Percentiles rank a stretch among this genome's conserved stretches.
These are phyloP conservation scores for Dittrichia graveolens DNA, from an alignment of 129 eudicot genomes.

Conservation along the genomic window DNA sequence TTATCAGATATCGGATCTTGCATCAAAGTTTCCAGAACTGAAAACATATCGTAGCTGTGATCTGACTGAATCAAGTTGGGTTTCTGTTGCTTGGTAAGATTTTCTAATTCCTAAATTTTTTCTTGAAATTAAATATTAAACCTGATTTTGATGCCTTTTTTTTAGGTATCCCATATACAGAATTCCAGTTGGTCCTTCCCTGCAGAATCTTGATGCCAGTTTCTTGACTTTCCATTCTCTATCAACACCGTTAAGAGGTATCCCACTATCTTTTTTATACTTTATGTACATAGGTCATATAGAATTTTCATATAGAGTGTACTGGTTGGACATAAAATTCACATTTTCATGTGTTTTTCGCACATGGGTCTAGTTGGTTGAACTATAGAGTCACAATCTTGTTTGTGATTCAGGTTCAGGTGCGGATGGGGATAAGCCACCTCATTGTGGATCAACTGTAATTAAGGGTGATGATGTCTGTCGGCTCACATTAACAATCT, in stretches of 20 bases:
- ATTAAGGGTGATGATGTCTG: conserved; percentile 40
- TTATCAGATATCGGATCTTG: conserved; percentile 70
- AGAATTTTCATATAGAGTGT: neutral
- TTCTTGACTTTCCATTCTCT: conserved; percentile 90
- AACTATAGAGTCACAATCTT: neutral
- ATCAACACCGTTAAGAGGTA: conserved; percentile 66
- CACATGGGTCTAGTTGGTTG: too few species aligned
- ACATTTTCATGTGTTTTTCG: too few species aligned
- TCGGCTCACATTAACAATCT: conserved; percentile 58
- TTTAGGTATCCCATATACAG: conserved; percentile 94
- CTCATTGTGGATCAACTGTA: conserved; percentile 33
- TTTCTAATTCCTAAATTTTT: neutral
- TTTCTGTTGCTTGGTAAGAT: conserved; percentile 92
- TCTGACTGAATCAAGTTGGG: conserved; percentile 81
- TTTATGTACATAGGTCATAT: neutral
- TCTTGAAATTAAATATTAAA: neutral
- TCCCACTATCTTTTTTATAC: conserved; percentile 11
- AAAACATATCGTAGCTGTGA: conserved; percentile 80
- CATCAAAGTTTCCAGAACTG: conserved; percentile 65
- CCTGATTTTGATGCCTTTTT: conserved; percentile 8
- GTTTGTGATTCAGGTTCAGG: conserved; percentile 50
- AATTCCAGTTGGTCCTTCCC: conserved; percentile 86
- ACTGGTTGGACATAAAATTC: too few species aligned
- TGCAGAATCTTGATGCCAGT: conserved; percentile 86
- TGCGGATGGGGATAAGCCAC: conserved; percentile 36